A percentile compares a stretch with the other conserved stretches of the same genome.
Evolutionary conservation across 1,284 basidiomycete genomes (phyloP).

Genomic region (Austropuccinia psidii): DNA sequence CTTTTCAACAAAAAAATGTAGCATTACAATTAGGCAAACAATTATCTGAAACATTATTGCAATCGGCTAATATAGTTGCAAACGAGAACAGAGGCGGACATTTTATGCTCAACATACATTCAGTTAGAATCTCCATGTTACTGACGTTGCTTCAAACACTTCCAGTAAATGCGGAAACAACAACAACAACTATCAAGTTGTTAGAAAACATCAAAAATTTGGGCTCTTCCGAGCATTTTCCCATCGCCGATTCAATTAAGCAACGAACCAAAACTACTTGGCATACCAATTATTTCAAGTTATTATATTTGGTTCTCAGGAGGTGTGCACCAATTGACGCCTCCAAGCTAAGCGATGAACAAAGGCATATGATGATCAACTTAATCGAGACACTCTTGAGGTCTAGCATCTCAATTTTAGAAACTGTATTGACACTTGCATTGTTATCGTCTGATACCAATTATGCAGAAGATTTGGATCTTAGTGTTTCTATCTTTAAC

Average conservation of each 20-base stretch:
- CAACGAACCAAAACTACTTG: slow-evolving; percentile 21
- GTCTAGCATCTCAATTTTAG: slow-evolving; percentile 26
- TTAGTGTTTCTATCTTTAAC: slow-evolving; percentile 28
- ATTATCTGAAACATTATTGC: slow-evolving; percentile 20
- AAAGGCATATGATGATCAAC: slow-evolving; percentile 16
- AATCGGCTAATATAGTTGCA: slow-evolving; percentile 5
- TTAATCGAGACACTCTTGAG: slow-evolving; percentile 20
- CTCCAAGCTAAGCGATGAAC: slow-evolving; percentile 13
- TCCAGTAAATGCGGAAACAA: slow-evolving; percentile 26
- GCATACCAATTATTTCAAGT: slow-evolving; percentile 29
- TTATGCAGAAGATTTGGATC: slow-evolving; percentile 33
- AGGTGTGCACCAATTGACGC: slow-evolving; percentile 16
- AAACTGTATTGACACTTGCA: slow-evolving; percentile 24
- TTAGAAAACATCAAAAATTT: slow-evolving; percentile 18
- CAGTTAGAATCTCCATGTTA: slow-evolving; percentile 25
- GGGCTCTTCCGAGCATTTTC: slow-evolving; percentile 27
- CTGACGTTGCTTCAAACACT: slow-evolving; percentile 28
- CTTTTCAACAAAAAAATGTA: slow-evolving; percentile 12
- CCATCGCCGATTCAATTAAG: slow-evolving; percentile 24
- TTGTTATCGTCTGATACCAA: slow-evolving; percentile 5
- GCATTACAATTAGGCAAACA: background rate
- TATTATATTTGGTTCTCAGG: slow-evolving; percentile 23
- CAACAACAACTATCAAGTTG: slow-evolving; percentile 17
- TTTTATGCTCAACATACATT: slow-evolving; percentile 36
- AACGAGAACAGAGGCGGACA: slow-evolving; percentile 25